These are phyloP conservation scores for Dryas alaskensis DNA, from an alignment of 306 rosid genomes.

Conservation along the genomic window DNA sequence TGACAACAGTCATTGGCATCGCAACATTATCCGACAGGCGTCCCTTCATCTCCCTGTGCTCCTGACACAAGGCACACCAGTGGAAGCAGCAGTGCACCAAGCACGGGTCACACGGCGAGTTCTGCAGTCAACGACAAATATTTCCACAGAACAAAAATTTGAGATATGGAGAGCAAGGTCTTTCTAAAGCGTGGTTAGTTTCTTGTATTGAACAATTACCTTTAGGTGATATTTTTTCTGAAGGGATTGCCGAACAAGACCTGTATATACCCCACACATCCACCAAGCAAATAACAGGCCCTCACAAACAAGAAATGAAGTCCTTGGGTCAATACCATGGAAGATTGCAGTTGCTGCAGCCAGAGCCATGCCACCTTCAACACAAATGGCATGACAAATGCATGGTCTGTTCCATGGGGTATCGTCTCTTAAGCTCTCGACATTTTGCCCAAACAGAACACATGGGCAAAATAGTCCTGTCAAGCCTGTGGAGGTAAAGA, in stretches of 20 bases:
- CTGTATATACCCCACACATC: constrained; percentile 95
- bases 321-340: constrained; percentile 62
- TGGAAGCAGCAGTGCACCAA: constrained; percentile 90
- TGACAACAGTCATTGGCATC: constrained; percentile 72
- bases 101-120: constrained; percentile 88
- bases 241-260: constrained; percentile 79
- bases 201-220: constrained; percentile 37
- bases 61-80: constrained; percentile 97
- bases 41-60: constrained; percentile 93
- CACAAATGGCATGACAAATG: constrained; percentile 81
- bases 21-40: constrained; percentile 60
- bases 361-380: constrained; percentile 90
- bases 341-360: constrained; percentile 69
- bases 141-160: not conserved
- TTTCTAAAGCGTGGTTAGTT: too few species aligned
- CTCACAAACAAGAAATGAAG: constrained; percentile 71
- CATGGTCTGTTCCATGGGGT: constrained; percentile 81
- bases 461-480: constrained; percentile 92
- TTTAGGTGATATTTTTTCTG: constrained; percentile 91
- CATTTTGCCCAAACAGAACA: constrained; percentile 85
- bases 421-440: constrained; percentile 70
- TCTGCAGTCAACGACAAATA: constrained; percentile 42
- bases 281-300: constrained; percentile 93
- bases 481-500: constrained; percentile 53
- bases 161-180: not conserved